Evolutionary conservation across 2,329 filamentous ascomycete genomes (phyloP), one percentile per base, ranked within the genome.

Genomic region (Penicillium polonicum): DNA sequence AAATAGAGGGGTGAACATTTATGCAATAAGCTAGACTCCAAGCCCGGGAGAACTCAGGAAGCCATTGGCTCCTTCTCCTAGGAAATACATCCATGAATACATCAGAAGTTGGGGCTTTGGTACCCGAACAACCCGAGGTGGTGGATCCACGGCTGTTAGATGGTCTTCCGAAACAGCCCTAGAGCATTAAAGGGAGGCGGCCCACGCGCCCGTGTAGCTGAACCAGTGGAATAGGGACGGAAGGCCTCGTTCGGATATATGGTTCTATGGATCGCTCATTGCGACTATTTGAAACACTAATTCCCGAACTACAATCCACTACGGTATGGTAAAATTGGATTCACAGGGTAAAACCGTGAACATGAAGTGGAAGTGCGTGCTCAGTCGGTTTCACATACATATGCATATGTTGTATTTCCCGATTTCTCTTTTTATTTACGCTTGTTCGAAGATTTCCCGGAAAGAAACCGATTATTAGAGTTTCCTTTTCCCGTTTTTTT

Each of bases 71-170:
- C 42, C 25, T 27, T n/a, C 5, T 27, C 23, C 23, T 44, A 17
- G 42, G 25, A 44, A 44, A 44, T 27, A 29, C 25, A 27, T 27
- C 23, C 23, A 44, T n/a, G 8, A 17, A 27, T 17, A 23, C 25
- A 46, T 17, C 17, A 23, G 13, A 29, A 17, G 15, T 52, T 55
- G 49, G 48, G 56, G 51, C 42, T 55, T 59, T 51, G 17, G 17
- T 38, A 44, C 51, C 55, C 46, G 58, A 58, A 7, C 21, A 27
- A 45, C 35, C 46, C 54, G 43, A 55, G 15, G 33, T 25, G 25
- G 53, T 55, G 46, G 46, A 51, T 35, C 45, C 31, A 38, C 56
- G 56, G 52, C 48, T 49, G 43, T 41, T 59, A 52, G 59, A 58
- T 52, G 38, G 46, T 43, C 36, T 50, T 36, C 42, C 27, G 41